phyloP scores from a whole-genome alignment of 2,329 filamentous ascomycete species.

The Fusarium odoratissimum region DNA sequence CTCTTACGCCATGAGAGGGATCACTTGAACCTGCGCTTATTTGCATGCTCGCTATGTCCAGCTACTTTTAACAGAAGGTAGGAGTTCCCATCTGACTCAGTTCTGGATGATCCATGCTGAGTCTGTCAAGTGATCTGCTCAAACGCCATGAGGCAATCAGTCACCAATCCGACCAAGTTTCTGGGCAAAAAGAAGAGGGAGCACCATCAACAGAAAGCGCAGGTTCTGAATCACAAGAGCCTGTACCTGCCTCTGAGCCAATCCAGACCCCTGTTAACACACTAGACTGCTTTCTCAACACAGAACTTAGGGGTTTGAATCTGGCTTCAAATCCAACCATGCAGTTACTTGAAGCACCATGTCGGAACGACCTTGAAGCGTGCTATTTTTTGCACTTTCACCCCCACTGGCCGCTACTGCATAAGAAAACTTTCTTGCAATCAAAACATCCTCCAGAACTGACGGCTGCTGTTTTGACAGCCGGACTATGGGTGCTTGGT shows the following conservation, averaged over 20 bases:
- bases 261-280: too few relatives aligned
- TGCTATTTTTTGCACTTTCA: background rate
- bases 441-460: fast-evolving
- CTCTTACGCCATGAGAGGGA: background rate
- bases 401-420: background rate
- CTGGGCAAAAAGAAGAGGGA: fast-evolving
- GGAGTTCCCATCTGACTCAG: fast-evolving
- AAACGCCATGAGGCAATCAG: background rate
- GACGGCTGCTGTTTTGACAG: background rate
- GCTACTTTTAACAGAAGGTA: background rate
- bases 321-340: background rate
- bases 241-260: background rate
- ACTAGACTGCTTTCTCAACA: too few relatives aligned
- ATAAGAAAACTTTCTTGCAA: background rate
- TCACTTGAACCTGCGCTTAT: background rate
- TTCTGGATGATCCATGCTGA: fast-evolving
- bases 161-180: fast-evolving
- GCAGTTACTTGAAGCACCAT: background rate
- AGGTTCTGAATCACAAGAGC: fast-evolving
- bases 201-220: background rate
- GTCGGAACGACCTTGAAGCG: background rate
- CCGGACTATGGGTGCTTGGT: background rate
- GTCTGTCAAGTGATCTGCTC: background rate
- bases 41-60: background rate
- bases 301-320: background rate